Base-by-base conservation (phyloP, 805 yeast species). In the Isabelozyma pseudorhagii region DNA sequence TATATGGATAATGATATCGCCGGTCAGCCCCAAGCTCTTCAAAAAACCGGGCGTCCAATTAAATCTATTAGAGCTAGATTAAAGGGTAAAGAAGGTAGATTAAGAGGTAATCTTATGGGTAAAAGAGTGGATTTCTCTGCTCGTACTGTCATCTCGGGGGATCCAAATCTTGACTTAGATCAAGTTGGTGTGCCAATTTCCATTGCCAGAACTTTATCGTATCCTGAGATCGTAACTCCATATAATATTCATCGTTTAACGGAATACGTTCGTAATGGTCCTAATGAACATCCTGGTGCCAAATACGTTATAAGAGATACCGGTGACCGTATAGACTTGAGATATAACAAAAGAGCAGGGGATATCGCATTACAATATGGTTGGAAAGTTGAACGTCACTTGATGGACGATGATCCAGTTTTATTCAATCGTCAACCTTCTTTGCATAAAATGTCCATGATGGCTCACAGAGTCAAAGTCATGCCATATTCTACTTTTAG, bases 1-100 rank as follows among this genome's bases (percentile, higher is more conserved):
- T 94, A 94, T 67, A 94, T 94, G 99, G 99, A 94, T 74, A 94
- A 94, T 68, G 98, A 94, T 74, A 94, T 94, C 71, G 99, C 99
- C 11, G 99, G 99, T 54, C 99, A 94, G 74, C 99, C 99, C 0
- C 99, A 93, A 70, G 99, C 99, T 34, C 80, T 94, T 54, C 99
- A 94, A 67, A 94, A 94, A 71, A 89, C 97, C 50, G 99, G 99
- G 50, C 87, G 99, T 72, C 99, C 99, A 2, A 96, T 94, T 58
- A 94, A 94, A 69, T 90, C 97, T 42, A 94, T 94, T 61, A 85
- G 99, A 75, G 98, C 99, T n/a, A 92, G 99, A 77, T 80, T 94
- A 61, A 94, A 94, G 86, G 99, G 99, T 77, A 94, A 94, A 63
- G 99, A 94, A 76, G 99, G 99, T 53, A 92, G 99, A 77, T 83